phyloP scores from a whole-genome alignment of 805 yeast species.

The Myxozyma geophila region DNA sequence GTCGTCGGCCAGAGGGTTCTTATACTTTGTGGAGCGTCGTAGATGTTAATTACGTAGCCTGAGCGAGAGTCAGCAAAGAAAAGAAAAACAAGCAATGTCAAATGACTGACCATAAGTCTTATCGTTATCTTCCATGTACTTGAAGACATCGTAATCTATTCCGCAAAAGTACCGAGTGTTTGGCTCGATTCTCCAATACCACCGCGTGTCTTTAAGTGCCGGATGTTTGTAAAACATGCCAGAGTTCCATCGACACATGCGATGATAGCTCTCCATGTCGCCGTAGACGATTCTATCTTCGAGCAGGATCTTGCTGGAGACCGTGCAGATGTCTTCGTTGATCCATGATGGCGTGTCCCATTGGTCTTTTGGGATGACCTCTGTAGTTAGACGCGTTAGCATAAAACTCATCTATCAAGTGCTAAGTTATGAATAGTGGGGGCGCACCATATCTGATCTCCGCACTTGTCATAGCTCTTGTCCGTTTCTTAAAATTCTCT shows the following conservation, averaged over 20 bases:
- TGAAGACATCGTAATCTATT: constrained; percentile 65
- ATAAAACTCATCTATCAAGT: constrained; percentile 35
- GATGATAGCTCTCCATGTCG: constrained; percentile 65
- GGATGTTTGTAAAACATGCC: constrained; percentile 68
- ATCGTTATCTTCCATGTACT: constrained; percentile 55
- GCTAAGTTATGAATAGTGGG: neutral
- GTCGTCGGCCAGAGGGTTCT: constrained; percentile 72
- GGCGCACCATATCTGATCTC: constrained; percentile 53
- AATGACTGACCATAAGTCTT: constrained; percentile 74
- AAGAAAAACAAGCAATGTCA: constrained; percentile 55
- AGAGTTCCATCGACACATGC: constrained; percentile 83
- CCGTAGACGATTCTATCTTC: constrained; percentile 64
- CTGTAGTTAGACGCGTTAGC: constrained; percentile 65
- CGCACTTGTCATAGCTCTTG: constrained; percentile 51
- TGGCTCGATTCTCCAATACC: constrained; percentile 86
- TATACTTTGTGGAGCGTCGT: constrained; percentile 71
- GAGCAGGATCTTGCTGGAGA: constrained; percentile 48
- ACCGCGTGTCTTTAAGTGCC: constrained; percentile 61
- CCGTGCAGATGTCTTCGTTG: constrained; percentile 51
- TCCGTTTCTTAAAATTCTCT: constrained; percentile 56
- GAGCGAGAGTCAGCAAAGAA: constrained; percentile 40
- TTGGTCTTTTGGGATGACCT: constrained; percentile 47
- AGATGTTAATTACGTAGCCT: constrained; percentile 67
- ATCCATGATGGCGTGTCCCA: constrained; percentile 69
- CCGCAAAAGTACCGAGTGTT: constrained; percentile 68